Percentiles rank a stretch among this genome's conserved stretches.
Conservation (phyloP, 164 flowering plant species). For the Dillenia turbinata region DNA sequence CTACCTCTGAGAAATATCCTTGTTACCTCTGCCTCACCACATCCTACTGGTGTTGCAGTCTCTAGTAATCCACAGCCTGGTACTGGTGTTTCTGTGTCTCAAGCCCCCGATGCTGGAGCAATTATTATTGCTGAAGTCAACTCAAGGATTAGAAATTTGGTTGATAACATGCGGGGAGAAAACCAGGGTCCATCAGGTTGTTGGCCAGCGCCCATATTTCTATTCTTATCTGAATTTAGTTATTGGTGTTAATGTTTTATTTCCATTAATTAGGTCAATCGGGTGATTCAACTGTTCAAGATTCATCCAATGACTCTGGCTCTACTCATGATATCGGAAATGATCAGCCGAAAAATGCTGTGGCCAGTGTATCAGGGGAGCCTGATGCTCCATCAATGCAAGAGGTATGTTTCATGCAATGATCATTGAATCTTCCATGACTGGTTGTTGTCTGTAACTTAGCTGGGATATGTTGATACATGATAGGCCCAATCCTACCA, state of each 20-base stretch:
- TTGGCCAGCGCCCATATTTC: not conserved
- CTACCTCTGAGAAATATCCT: slow-evolving; percentile 30
- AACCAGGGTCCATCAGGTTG: slow-evolving; percentile 43
- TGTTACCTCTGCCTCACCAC: slow-evolving; percentile 33
- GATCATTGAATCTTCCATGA: not conserved
- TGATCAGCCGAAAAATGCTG: slow-evolving; percentile 10
- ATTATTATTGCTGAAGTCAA: slow-evolving; percentile 32
- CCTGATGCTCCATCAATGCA: slow-evolving; percentile 9
- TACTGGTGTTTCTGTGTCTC: slow-evolving; percentile 27
- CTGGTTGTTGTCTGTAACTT: not conserved
- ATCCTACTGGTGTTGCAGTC: slow-evolving; percentile 20
- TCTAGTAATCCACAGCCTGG: slow-evolving; percentile 28
- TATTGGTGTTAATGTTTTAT: slow-evolving; percentile 1
- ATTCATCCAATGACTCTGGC: slow-evolving; percentile 17
- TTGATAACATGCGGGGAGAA: slow-evolving; percentile 29
- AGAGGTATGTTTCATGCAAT: slow-evolving; percentile 19
- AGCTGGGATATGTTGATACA: not conserved
- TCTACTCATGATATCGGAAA: slow-evolving; percentile 12
- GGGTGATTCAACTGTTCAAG: slow-evolving; percentile 24
- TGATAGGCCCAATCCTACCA: slow-evolving; percentile 18
- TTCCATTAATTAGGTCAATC: slow-evolving; percentile 24
- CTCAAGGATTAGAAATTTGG: slow-evolving; percentile 38
- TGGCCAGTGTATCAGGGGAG: slow-evolving; percentile 10
- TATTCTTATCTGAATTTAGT: not conserved
- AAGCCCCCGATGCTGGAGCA: slow-evolving; percentile 27